phyloP scores from a whole-genome alignment of 176 grass and related monocot species.

The Bonia amplexicaulis region DNA sequence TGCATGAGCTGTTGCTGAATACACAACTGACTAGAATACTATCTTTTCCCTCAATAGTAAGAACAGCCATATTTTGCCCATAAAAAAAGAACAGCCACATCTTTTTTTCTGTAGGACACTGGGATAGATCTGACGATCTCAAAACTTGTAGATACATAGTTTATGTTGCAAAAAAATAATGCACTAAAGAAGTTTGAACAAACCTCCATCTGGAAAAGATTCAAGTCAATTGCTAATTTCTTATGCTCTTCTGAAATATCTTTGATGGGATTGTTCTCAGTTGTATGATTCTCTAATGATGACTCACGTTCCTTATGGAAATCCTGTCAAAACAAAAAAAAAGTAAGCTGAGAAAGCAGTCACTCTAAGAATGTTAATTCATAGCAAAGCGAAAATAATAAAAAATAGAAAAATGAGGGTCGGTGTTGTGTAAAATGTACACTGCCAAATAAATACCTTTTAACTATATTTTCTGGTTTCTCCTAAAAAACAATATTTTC shows the following conservation, averaged over 20 bases:
- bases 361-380: not conserved
- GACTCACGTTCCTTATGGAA: constrained; percentile 24
- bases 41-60: not conserved
- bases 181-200: constrained; percentile 23
- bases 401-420: not conserved
- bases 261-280: constrained; percentile 35
- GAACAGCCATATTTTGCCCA: not conserved
- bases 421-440: not conserved
- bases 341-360: constrained; percentile 25
- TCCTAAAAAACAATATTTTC: not conserved
- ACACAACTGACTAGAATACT: not conserved
- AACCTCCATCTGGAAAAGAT: constrained; percentile 90
- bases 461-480: not conserved
- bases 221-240: constrained; percentile 57
- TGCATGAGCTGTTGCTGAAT: not conserved
- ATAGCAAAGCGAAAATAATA: not conserved
- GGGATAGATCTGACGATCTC: not conserved
- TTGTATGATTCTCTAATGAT: constrained; percentile 21
- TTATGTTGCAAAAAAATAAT: not conserved
- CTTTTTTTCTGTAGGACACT: not conserved
- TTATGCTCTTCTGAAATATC: constrained; percentile 71
- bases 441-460: not conserved
- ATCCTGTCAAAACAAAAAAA: constrained; percentile 39
- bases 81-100: not conserved
- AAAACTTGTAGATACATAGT: constrained; percentile 10